Evolutionary conservation across 345 rosid genomes (phyloP), one percentile per base, ranked within the genome.

Genomic region (Carallia brachiata): DNA sequence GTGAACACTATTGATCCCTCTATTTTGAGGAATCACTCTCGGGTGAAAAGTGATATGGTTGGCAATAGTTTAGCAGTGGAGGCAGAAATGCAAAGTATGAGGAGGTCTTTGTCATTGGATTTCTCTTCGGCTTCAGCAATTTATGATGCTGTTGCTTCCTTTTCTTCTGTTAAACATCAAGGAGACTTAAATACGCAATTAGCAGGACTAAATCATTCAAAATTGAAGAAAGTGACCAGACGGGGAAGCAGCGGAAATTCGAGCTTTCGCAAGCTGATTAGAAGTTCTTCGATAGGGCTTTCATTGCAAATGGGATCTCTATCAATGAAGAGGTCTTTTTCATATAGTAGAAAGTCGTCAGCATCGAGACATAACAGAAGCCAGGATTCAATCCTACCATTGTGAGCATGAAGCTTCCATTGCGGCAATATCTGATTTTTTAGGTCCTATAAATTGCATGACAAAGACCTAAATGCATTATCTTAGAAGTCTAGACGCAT

Each of bases 41-140:
- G 72, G 6, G 60, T 67, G 18, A 75, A 54, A 52, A 84, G 83
- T 36, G 84, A 80, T 74, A 55, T 75, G 36, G 72, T 50, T 19
- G 81, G 64, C 5, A 69, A 63, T 10, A 61, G 74, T 50, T 6
- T 57, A 7, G 63, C 64, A 8, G 68, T 40, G 10, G 66, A 68
- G 18, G 79, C 58, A 16, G 74, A 69, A 36, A 37, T 66, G 64
- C 79, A 75, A 53, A 68, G 80, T 4, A 58, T 73, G 66, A 84
- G 86, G 82, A 75, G 92, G 66, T 91, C 94, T 0, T 68, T 79
- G 59, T 91, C 93, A 0, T 65, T 88, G 78, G 87, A 81, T 82
- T 75, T 68, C 18, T 65, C 78, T 48, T 68, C 86, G 50, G 79
- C 85, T 23, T 5, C 50, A 6, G 58, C 62, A 57, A 70, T 77